Base-by-base conservation (phyloP, 2,329 filamentous ascomycete genomes). In the Rhexocercosporidium sp. region DNA sequence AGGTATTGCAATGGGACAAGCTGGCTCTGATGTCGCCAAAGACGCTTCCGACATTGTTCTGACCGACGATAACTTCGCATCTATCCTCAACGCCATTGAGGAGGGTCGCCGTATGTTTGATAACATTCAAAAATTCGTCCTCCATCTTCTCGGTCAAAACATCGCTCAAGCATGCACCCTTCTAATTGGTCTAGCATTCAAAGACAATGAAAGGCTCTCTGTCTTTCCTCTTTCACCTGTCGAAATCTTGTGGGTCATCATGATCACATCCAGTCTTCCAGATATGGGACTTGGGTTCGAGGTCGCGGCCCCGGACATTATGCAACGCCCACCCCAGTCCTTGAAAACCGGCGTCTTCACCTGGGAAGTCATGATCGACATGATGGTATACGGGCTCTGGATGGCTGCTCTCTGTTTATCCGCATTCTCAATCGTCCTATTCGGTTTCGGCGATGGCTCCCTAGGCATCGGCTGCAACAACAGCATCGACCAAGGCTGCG, bases 231-330 rank as follows among this genome's bases (percentile, higher is more conserved):
- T 97, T 53, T 89, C 92, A 0, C 93, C 94, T 0, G 88, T 97
- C 12, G 90, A 97, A 74, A 95, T 97, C 70, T 86, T 97, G 67
- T 97, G 93, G 93, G 93, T 97, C 78, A 97, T 97, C 79, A 95
- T 97, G 91, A 86, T 96, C 64, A 97, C 94, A 0, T 95, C 92
- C 47, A 92, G 90, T 1, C 88, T 96, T 78, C 93, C 93, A 1
- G 94, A 94, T 66, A 96, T 97, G 82, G 94, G 93, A 51, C 86
- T 97, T 0, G 93, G 93, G 22, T 90, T 93, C 72, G 93, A 97
- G 78, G 81, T 85, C 53, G 92, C 92, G 0, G 87, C 90, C 0
- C 85, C 87, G 1, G 91, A 95, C 75, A 90, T 97, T 69, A 93
- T 97, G 87, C 82, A 65, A 20, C 90, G 93, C 62, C 92, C 92